phyloP scores from a whole-genome alignment of 352 stramenopile species.

The Globisporangium perplexum region DNA sequence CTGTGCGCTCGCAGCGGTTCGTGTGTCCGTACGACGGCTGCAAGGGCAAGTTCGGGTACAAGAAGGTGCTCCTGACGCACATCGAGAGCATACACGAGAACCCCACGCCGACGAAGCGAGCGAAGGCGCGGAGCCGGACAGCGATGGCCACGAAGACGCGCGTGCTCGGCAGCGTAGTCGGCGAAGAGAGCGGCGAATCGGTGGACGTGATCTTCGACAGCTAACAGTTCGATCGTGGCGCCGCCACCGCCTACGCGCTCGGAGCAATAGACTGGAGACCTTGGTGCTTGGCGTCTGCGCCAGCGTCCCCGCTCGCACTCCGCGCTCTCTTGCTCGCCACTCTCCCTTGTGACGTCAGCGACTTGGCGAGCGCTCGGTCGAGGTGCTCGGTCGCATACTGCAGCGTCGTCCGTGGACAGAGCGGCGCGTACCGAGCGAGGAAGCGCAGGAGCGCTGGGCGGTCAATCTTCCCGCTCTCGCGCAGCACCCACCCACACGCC shows the following conservation, averaged over 20 bases:
- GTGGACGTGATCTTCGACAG: not conserved
- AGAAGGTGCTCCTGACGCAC: conserved; percentile 60
- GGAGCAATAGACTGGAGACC: too few species aligned
- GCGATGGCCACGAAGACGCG: conserved; percentile 27
- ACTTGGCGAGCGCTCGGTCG: conserved; percentile 6
- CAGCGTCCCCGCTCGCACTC: too few species aligned
- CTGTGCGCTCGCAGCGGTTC: conserved; percentile 54
- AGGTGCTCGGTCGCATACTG: conserved; percentile 22
- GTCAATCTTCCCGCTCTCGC: conserved; percentile 9
- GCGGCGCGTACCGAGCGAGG: conserved; percentile 8
- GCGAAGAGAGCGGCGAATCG: not conserved
- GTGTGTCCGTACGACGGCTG: conserved; percentile 54
- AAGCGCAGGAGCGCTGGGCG: conserved; percentile 4
- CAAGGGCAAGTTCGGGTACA: conserved; percentile 63
- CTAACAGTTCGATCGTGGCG: too few species aligned
- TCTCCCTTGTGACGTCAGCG: conserved; percentile 1
- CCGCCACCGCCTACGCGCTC: not conserved
- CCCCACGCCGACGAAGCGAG: conserved; percentile 19
- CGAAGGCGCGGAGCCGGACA: conserved; percentile 20
- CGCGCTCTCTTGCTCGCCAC: not conserved
- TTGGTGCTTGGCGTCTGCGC: too few species aligned
- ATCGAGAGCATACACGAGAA: conserved; percentile 58
- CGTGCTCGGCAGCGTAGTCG: conserved; percentile 15
- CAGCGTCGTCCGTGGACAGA: conserved; percentile 13
- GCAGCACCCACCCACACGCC: conserved; percentile 17